Evolutionary conservation across 345 rosid species (phyloP), one percentile per base, ranked within the genome.

Genomic region (Moringa oleifera): DNA sequence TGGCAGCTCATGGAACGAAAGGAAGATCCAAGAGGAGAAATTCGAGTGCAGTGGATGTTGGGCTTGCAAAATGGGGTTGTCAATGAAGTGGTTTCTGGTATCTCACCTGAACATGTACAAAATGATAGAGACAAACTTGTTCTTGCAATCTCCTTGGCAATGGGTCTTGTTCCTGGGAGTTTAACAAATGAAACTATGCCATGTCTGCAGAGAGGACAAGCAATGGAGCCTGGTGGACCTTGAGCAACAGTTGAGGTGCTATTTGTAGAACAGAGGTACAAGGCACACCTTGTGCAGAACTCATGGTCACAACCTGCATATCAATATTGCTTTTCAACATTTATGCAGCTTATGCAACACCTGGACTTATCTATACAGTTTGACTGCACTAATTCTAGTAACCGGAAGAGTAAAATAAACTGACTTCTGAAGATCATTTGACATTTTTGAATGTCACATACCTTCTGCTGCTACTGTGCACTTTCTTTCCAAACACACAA

Each of bases 281-380:
- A 73, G 23, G 96, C 96, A 70, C 97, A 90, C 50, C 81, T 77
- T 13, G 88, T 85, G 72, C 96, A 90, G 77, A 90, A 94, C 73
- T 90, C 96, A 36, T 90, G 97, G 66, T 76, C 87, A 63, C 97
- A 94, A 36, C 99, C 92, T 94, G 85, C 79, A 71, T n/a, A n/a
- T 4, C 23, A 57, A 33, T 21, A 57, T 7, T 1, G 17, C 22
- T 20, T 19, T 20, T 7, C 8, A 15, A 53, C 11, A 53, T 11
- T 20, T 23, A 1, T 33, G 11, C n/a, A 33, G 5, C 37, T 33
- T 33, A 11, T 33, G 37, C 5, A 33, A 11, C 11, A 33, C 11
- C 37, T 33, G 5, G 5, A 33, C 55, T 31, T 8, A 24, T 59
- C 11, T 36, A 21, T 37, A 20, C 66, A 18, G 17, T 20, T 51